Conservation (phyloP, 2,329 filamentous ascomycete species). For the Colletotrichum sp. region DNA sequence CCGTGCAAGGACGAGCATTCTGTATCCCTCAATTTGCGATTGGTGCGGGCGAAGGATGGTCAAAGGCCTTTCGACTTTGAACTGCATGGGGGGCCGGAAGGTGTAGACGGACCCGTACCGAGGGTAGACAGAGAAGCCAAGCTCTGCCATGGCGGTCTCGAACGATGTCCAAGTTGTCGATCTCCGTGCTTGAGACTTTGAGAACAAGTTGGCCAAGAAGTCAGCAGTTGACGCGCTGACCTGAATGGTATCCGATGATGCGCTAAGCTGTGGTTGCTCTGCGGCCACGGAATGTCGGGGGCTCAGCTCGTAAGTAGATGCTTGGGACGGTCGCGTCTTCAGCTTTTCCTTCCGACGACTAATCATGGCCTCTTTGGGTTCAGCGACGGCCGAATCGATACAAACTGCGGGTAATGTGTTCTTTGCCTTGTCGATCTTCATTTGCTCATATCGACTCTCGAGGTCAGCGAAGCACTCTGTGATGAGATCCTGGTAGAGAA, state of each 20-base stretch:
- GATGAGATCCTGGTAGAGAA: conserved; percentile 47
- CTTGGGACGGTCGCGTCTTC: not conserved
- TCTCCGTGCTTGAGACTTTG: conserved; percentile 31
- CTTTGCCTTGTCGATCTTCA: not conserved
- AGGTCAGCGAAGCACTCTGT: conserved; percentile 39
- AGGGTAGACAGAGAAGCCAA: conserved; percentile 45
- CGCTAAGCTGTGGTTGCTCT: not conserved
- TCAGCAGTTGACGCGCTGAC: conserved; percentile 41
- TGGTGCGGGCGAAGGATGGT: not conserved
- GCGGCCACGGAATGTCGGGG: not conserved
- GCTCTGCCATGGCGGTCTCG: conserved; percentile 42
- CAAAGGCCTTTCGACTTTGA: conserved; percentile 20
- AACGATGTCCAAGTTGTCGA: conserved; percentile 42
- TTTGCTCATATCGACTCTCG: conserved; percentile 28
- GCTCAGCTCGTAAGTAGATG: not conserved
- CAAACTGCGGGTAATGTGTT: not conserved
- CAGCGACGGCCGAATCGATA: not conserved
- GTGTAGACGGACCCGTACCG: conserved; percentile 48
- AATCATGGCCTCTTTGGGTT: not conserved
- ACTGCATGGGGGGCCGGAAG: conserved; percentile 34
- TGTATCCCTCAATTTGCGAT: conserved; percentile 39
- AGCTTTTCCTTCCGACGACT: not conserved
- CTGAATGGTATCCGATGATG: conserved; percentile 26
- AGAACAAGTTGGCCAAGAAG: conserved; percentile 43
- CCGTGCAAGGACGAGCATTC: conserved; percentile 29